Conservation (phyloP, 495 filamentous ascomycete genomes). For the Evernia prunastri region DNA sequence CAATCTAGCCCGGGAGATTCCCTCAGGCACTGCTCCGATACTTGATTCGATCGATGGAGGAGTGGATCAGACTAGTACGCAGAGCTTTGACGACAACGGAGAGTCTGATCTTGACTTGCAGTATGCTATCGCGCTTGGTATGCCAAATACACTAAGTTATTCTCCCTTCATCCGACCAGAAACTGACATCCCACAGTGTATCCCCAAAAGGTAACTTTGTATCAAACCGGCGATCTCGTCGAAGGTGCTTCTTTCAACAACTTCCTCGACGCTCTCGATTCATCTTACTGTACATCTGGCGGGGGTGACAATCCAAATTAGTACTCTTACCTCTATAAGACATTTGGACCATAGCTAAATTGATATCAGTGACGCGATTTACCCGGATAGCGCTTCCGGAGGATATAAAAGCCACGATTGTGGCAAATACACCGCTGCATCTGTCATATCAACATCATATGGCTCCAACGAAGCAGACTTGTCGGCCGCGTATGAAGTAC, state of each 20-base stretch:
- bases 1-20: slow-evolving; percentile 38
- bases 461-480: slow-evolving; percentile 45
- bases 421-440: slow-evolving; percentile 51
- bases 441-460: slow-evolving; percentile 57
- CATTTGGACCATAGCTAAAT: background rate
- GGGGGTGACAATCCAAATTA: slow-evolving; percentile 40
- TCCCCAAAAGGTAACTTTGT: slow-evolving; percentile 53
- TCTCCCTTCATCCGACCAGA: background rate
- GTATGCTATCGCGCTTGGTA: slow-evolving; percentile 40
- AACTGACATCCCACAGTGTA: slow-evolving; percentile 31
- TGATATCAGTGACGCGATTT: slow-evolving; percentile 39
- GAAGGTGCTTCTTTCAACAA: slow-evolving; percentile 44
- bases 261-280: slow-evolving; percentile 58
- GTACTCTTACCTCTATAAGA: background rate
- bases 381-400: slow-evolving; percentile 37
- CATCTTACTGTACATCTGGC: slow-evolving; percentile 47
- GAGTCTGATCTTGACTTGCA: slow-evolving; percentile 51
- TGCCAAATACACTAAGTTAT: background rate
- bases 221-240: slow-evolving; percentile 51
- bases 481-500: slow-evolving; percentile 46
- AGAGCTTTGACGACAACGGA: slow-evolving; percentile 30
- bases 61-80: slow-evolving; percentile 28
- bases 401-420: slow-evolving; percentile 58
- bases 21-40: slow-evolving; percentile 28
- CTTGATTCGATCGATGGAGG: slow-evolving; percentile 43